These are phyloP conservation scores for Mycena latifolia DNA, from an alignment of 768 basidiomycete species.

Conservation along the genomic window DNA sequence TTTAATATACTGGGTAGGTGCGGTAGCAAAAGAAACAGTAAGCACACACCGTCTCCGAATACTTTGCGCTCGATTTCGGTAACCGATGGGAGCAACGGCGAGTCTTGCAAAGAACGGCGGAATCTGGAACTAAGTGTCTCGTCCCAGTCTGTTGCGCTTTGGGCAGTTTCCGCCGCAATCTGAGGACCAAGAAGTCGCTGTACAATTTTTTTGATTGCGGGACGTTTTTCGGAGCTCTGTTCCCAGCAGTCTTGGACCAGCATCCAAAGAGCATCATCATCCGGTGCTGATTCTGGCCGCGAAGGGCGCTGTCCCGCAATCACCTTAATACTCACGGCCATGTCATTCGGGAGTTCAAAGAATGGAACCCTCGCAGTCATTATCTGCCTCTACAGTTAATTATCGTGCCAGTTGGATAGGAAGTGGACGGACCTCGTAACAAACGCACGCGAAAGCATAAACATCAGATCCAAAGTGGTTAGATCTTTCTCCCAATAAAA, in stretches of 20 bases:
- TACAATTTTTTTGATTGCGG: slow-evolving; percentile 11
- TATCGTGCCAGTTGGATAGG: neutral
- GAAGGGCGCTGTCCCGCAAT: slow-evolving; percentile 12
- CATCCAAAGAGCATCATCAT: slow-evolving; percentile 28
- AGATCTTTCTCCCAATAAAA: neutral
- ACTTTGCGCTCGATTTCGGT: slow-evolving; percentile 10
- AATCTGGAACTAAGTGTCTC: slow-evolving; percentile 19
- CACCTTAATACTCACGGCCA: slow-evolving; percentile 12
- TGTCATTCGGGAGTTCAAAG: slow-evolving; percentile 6
- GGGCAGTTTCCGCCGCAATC: slow-evolving; percentile 14
- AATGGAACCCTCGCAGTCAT: slow-evolving; percentile 23
- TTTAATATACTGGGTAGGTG: no score
- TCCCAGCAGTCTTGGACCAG: slow-evolving; percentile 28
- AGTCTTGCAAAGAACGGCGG: slow-evolving; percentile 23
- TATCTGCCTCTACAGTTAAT: slow-evolving; percentile 17
- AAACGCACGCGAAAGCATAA: slow-evolving; percentile 29
- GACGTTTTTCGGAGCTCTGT: slow-evolving; percentile 8
- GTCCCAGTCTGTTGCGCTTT: slow-evolving; percentile 25
- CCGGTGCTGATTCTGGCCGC: slow-evolving; percentile 6
- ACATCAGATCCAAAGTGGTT: slow-evolving; percentile 25
- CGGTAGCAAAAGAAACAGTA: neutral
- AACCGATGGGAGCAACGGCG: slow-evolving; percentile 27
- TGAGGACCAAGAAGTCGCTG: slow-evolving; percentile 16
- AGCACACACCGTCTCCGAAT: slow-evolving; percentile 8
- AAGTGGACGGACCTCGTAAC: slow-evolving; percentile 26